These are phyloP conservation scores for Vachellia pachyceras DNA, from an alignment of 306 rosid species.

Conservation along the genomic window DNA sequence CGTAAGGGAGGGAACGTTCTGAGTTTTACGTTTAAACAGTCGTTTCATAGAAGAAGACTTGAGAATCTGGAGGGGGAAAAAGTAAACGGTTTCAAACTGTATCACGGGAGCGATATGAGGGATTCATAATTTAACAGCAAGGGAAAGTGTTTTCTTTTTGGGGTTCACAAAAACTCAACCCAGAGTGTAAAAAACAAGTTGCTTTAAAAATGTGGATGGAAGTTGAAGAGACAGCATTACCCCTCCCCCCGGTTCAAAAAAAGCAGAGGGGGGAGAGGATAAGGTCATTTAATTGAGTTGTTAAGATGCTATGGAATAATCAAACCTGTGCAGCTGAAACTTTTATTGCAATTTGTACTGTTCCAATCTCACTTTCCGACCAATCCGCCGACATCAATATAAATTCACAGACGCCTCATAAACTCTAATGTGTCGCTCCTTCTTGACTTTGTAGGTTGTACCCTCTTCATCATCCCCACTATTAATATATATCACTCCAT, in stretches of 20 bases:
- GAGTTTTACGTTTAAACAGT: neutral
- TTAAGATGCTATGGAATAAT: constrained; percentile 59
- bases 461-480: neutral
- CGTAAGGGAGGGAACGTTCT: neutral
- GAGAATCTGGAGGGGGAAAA: neutral
- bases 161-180: neutral
- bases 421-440: neutral
- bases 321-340: constrained; percentile 79
- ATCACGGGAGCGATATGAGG: neutral
- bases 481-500: constrained; percentile 40
- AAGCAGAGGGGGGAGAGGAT: neutral
- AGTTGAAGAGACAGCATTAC: neutral
- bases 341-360: constrained; percentile 63
- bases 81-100: neutral
- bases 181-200: neutral
- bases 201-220: constrained; percentile 8
- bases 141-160: neutral
- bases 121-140: neutral
- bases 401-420: constrained; percentile 25
- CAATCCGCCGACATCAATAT: constrained; percentile 74
- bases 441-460: neutral
- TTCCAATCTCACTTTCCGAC: constrained; percentile 53
- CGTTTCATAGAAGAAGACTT: neutral
- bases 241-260: neutral
- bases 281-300: constrained; percentile 60